A percentile compares a stretch with the other conserved stretches of the same genome.
These are phyloP conservation scores for Amanita muscaria DNA, from an alignment of 768 basidiomycete species.

Conservation along the genomic window DNA sequence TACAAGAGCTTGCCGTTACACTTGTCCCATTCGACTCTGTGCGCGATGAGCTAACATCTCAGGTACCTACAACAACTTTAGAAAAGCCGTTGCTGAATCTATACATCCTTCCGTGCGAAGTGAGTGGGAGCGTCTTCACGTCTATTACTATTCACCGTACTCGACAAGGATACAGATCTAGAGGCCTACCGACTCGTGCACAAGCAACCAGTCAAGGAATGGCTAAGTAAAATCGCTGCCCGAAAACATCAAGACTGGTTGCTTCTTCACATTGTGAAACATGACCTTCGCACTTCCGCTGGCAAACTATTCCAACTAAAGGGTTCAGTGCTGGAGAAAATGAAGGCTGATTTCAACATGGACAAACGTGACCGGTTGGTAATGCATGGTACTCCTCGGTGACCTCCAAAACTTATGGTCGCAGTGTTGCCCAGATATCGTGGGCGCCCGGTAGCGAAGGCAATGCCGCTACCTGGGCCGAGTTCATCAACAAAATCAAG, in stretches of 20 bases:
- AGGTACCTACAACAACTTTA: conserved; percentile 67
- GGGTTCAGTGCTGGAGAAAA: conserved; percentile 79
- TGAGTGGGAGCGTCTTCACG: conserved; percentile 23
- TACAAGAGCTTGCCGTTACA: conserved; percentile 79
- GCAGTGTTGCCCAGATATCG: conserved; percentile 73
- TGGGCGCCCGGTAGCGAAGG: conserved; percentile 68
- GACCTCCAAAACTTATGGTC: not conserved
- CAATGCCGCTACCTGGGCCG: conserved; percentile 74
- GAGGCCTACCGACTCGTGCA: conserved; percentile 73
- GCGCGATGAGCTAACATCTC: conserved; percentile 67
- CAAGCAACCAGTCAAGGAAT: conserved; percentile 87
- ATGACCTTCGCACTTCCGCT: conserved; percentile 50
- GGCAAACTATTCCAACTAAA: conserved; percentile 79
- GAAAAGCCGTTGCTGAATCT: conserved; percentile 85
- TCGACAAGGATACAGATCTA: conserved; percentile 42
- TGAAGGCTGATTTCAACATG: conserved; percentile 85
- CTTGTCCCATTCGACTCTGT: conserved; percentile 60
- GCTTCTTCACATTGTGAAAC: conserved; percentile 76
- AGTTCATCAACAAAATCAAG: conserved; percentile 82
- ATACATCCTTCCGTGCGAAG: conserved; percentile 85
- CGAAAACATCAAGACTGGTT: conserved; percentile 91
- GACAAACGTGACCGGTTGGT: conserved; percentile 78
- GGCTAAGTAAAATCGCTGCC: conserved; percentile 59
- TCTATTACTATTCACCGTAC: conserved; percentile 6
- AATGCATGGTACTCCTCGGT: not conserved